Evolutionary conservation across 345 rosid species (phyloP).

Genomic region (Acer yangbiense): DNA sequence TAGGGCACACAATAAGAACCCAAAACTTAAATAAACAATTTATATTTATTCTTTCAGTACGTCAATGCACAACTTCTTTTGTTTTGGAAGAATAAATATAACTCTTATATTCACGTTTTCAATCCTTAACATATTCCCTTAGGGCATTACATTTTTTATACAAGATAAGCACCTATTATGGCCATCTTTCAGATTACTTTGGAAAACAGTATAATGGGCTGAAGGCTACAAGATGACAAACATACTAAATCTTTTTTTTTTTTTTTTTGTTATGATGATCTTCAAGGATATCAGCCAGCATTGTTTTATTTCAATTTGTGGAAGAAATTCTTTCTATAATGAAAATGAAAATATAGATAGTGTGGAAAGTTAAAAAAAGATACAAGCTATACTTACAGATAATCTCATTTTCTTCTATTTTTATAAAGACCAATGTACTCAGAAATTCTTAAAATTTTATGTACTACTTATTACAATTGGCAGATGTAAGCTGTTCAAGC

Average conservation of each 20-base stretch:
- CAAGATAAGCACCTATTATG: neutral
- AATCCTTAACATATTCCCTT: neutral
- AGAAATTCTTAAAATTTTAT: neutral
- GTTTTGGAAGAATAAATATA: neutral
- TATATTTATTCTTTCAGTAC: neutral
- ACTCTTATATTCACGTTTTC: neutral
- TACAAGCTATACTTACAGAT: neutral
- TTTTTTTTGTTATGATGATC: neutral
- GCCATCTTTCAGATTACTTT: neutral
- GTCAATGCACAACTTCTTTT: neutral
- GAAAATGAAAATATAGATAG: neutral
- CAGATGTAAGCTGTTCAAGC: too few species aligned
- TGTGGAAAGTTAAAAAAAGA: neutral
- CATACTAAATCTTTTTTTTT: neutral
- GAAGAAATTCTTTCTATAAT: neutral
- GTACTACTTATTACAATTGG: neutral
- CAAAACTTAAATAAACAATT: neutral
- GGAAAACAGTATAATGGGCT: neutral
- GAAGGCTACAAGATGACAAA: neutral
- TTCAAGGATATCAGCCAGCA: neutral
- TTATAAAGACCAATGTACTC: neutral
- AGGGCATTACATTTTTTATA: neutral
- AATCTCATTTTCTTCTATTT: neutral
- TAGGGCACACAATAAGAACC: neutral
- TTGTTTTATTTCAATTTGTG: neutral